A percentile compares a stretch with the other conserved stretches of the same genome.
Conservation (phyloP, 2,329 filamentous ascomycete species). For the Ascochyta pisi region DNA sequence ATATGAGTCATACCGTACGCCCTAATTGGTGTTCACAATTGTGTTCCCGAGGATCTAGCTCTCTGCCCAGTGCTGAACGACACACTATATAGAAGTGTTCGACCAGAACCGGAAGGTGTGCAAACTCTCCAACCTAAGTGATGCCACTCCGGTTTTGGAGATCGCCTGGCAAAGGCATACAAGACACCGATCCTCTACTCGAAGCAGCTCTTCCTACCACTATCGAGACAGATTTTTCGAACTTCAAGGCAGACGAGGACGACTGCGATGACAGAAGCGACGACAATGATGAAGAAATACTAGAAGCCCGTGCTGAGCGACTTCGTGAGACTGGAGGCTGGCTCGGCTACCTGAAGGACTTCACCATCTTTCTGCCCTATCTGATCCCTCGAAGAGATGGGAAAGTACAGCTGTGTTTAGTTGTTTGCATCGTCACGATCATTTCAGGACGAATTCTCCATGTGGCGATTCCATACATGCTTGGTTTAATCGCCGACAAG, state of each 20-base stretch:
- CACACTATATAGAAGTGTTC: too few species aligned
- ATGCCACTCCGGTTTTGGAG: conserved; percentile 16
- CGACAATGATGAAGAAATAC: conserved; percentile 8
- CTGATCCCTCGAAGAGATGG: conserved; percentile 74
- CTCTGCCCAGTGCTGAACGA: too few species aligned
- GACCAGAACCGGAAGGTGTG: too few species aligned
- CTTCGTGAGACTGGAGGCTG: conserved; percentile 75
- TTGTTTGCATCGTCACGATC: conserved; percentile 70
- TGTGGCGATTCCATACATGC: conserved; percentile 75
- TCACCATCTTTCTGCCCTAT: conserved; percentile 75
- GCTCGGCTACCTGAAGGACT: conserved; percentile 76
- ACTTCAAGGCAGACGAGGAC: neutral
- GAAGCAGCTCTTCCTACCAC: conserved; percentile 14
- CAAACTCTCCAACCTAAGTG: too few species aligned
- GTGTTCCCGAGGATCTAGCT: too few species aligned
- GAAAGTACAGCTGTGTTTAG: conserved; percentile 69
- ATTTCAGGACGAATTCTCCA: conserved; percentile 73
- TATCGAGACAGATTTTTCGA: neutral
- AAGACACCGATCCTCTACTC: conserved; percentile 19
- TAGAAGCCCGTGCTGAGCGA: conserved; percentile 58
- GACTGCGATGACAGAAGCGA: neutral
- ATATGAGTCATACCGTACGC: too few species aligned
- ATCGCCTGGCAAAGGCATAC: conserved; percentile 10
- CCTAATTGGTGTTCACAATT: too few species aligned
- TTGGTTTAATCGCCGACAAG: conserved; percentile 76